Evolutionary conservation across 768 basidiomycete species (phyloP).

Genomic region (Mycena filopes): DNA sequence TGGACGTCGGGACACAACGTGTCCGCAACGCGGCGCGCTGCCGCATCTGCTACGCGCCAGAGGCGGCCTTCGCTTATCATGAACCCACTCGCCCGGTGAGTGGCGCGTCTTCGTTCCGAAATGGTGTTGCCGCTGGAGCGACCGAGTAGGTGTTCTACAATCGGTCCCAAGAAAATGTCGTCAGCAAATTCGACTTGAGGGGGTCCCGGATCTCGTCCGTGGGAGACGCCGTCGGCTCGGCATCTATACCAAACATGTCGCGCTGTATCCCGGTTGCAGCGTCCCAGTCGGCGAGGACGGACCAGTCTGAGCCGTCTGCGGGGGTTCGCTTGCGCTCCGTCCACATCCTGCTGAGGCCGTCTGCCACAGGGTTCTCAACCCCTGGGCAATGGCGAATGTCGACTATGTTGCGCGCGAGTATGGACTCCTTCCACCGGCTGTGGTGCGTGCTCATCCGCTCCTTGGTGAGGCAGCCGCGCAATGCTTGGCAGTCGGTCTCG

Average conservation of each 20-base stretch:
- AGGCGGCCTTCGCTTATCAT: constrained; percentile 28
- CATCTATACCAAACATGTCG: neutral
- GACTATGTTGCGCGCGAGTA: constrained; percentile 37
- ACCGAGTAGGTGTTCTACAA: constrained; percentile 19
- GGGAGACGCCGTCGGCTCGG: neutral
- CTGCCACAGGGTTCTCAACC: constrained; percentile 35
- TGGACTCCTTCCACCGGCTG: constrained; percentile 42
- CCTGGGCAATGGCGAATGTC: constrained; percentile 38
- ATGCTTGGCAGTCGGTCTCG: constrained; percentile 30
- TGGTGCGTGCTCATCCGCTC: constrained; percentile 36
- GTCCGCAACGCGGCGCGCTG: constrained; percentile 12
- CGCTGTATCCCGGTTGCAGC: constrained; percentile 24
- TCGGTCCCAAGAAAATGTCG: constrained; percentile 25
- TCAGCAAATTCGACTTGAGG: constrained; percentile 28
- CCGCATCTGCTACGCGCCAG: constrained; percentile 24
- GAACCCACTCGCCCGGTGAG: constrained; percentile 14
- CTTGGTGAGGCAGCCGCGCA: constrained; percentile 37
- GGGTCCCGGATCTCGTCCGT: constrained; percentile 5
- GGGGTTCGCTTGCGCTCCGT: constrained; percentile 5
- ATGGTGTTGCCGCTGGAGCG: constrained; percentile 25
- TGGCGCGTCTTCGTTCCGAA: constrained; percentile 6
- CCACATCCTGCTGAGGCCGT: constrained; percentile 38
- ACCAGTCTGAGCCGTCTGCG: constrained; percentile 33
- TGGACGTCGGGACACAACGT: constrained; percentile 20
- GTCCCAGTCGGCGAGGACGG: constrained; percentile 42